Conservation (phyloP, 306 rosid species). For the Cercis canadensis region DNA sequence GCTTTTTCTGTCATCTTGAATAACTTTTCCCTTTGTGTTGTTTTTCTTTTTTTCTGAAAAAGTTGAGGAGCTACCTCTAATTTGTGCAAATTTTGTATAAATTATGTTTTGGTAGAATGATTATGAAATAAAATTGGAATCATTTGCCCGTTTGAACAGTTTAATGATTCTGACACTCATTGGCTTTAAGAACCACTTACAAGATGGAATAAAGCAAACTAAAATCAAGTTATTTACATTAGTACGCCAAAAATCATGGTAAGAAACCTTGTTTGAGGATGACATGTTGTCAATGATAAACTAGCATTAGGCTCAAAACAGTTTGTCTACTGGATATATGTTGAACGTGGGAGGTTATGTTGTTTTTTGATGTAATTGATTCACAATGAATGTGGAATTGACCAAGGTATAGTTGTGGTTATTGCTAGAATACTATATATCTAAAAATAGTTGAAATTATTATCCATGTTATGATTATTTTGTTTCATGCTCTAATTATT, state of each 20-base stretch:
- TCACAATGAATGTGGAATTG: constrained; percentile 4
- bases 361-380: neutral
- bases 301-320: neutral
- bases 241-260: too few species aligned
- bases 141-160: constrained; percentile 28
- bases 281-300: too few species aligned
- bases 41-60: constrained; percentile 31
- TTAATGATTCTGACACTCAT: constrained; percentile 26
- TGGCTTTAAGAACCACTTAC: constrained; percentile 39
- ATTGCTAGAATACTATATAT: neutral
- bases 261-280: too few species aligned
- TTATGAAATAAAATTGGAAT: constrained; percentile 35
- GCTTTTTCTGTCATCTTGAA: constrained; percentile 35
- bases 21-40: constrained; percentile 33
- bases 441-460: too few species aligned
- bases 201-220: too few species aligned
- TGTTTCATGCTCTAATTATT: too few species aligned
- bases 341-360: too few species aligned
- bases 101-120: constrained; percentile 25
- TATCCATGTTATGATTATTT: too few species aligned
- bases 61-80: constrained; percentile 30
- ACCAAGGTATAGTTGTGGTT: constrained; percentile 11
- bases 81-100: constrained; percentile 29
- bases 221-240: too few species aligned
- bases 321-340: too few species aligned